Base-by-base conservation (phyloP, 2,329 filamentous ascomycete species). In the Verticillium albo-atrum region DNA sequence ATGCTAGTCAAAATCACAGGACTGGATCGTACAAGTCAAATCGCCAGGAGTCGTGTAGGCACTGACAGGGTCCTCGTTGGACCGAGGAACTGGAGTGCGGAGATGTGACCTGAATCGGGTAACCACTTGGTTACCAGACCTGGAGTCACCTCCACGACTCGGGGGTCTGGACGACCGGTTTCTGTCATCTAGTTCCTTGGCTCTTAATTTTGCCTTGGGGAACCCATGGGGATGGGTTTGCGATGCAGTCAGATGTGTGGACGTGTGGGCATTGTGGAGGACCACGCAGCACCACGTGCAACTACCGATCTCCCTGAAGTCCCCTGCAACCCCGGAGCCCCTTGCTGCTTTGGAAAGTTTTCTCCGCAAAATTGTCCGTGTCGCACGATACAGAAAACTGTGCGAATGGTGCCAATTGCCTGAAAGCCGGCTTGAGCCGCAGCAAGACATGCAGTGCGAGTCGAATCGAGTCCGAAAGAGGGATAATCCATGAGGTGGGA, bases 41-140 rank as follows among this genome's bases (percentile, higher is more conserved):
- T 10, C 30, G 30, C 14, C 9, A 32, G 30, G 30, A n/a, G 42
- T 20, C 42, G 4, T 7, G 25, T 20, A 47, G 20, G 42, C n/a
- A 6, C 7, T 23, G 35, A 20, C 17, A 42, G 35, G 35, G 35
- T 42, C 20, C 42, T 47, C 42, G n/a, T 47, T 4, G 25, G 25
- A 47, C 42, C 42, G 42, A 47, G 42, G 42, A 47, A 23, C 42
- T 47, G 42, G 42, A 47, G 42, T 47, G n/a, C 54, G 54, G 54
- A 56, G 54, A 56, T 56, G 54, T 35, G 54, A 27, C 54, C 54
- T 42, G 34, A 26, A 56, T 56, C 54, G 54, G 54, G 54, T 7
- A 37, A 55, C 32, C 30, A 47, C n/a, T 47, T 23, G 20, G 42
- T n/a, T 20, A 4, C 10, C 42, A 47, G 42, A 47, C 42, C 42